Base-by-base conservation (phyloP, 23 red algal genomes). In the Pyropia haitanensis region DNA sequence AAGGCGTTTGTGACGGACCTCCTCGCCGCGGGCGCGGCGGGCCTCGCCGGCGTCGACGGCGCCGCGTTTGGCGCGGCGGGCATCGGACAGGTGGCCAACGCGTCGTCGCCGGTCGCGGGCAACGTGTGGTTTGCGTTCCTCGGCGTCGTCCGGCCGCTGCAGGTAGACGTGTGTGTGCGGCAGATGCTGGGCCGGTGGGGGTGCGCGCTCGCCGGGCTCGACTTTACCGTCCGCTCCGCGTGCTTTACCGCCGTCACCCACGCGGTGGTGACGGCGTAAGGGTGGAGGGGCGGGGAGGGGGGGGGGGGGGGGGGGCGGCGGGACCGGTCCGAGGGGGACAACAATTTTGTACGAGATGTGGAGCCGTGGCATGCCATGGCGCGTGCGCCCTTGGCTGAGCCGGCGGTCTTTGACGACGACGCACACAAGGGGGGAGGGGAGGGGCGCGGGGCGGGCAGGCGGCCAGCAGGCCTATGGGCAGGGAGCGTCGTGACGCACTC, bases 121-220 rank as follows among this genome's bases (percentile, higher is more conserved):
- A 81, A 81, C 33, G 21, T 71, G 51, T 71, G 65, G 65, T 81
- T 51, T 18, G 23, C 65, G 20, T 23, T 58, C 27, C 16, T 71
- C 27, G 31, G 56, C 19, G 77, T 81, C 17, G 28, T 60, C 16
- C 77, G 64, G 0, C 63, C 27, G 23, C 46, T 63, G 15, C 65
- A 81, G 55, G 32, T 49, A 14, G 59, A 65, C n/a, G 65, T 46
- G 18, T 85, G 80, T 44, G 30, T 33, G 3, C 56, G 80, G 34
- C 61, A 51, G 17, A 64, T 85, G 6, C 18, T 85, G 15, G 80
- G 62, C 18, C 63, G 56, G 58, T 85, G 80, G 80, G 80, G 56
- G n/a, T 85, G 80, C 49, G 23, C 49, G 31, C 65, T 85, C 27
- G 80, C 21, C 20, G 80, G 80, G 3, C 15, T 85, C 27, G 80